Evolutionary conservation across 2,329 filamentous ascomycete species (phyloP), one percentile per base, ranked within the genome.

Genomic region (Epichloe aotearoae): DNA sequence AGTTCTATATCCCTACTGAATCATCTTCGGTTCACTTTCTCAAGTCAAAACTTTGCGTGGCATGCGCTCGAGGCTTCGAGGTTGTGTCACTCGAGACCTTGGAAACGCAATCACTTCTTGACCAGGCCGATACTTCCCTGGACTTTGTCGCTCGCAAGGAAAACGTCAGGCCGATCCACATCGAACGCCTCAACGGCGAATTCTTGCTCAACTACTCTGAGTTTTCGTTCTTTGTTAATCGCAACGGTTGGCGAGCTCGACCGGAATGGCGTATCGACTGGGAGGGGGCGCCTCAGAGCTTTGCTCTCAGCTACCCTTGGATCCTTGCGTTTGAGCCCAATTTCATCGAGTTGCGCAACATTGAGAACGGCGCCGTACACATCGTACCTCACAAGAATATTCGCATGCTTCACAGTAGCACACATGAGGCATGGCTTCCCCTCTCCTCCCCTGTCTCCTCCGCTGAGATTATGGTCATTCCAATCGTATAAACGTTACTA

Each of bases 1-100:
- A 98, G 73, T 97, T 96, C 63, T 98, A 98, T 69, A 96, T 98
- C 54, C 93, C 93, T 0, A 93, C 90, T 6, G 93, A 98, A 72
- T 95, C 91, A n/a, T 91, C 88, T 4, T 96, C 90, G 39, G 93
- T 98, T 40, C 93, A 98, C 69, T 98, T 97, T 75, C 78, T 98
- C 59, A 90, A 93, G 63, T 93, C 87, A 55, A 98, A 95, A 64
- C 79, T 98, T 23, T 98, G 93, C 65, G 93, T 98, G 54, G 93
- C 91, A 44, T 97, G 93, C 64, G 86, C 90, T 11, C 82, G 89
- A 66, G 93, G 93, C 43, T 98, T 98, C 67, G 93, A 98, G 69
- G 91, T 98, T 34, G 93, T 98, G 54, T 93, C 86, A 53, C 77
- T 98, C 37, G 89, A 97, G 67, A 97, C 93, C 0, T 84, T 96